Percentiles rank a stretch among this genome's conserved stretches.
Conservation (phyloP, 139 green algal genomes). For the Dunaliella primolecta region DNA sequence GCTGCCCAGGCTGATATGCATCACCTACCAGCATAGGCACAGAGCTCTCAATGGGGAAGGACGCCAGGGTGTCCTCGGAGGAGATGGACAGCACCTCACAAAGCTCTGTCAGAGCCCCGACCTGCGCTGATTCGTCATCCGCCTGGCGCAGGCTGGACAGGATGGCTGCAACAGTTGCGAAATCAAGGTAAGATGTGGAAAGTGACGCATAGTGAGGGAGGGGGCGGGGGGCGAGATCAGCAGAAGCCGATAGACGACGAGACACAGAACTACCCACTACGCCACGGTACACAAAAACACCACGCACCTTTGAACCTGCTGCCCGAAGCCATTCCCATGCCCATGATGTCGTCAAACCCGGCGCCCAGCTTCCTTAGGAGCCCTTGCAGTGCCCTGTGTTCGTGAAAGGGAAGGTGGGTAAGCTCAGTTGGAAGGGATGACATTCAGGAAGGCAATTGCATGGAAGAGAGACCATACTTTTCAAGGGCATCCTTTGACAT, state of each 20-base stretch:
- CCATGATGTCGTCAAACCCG: slow-evolving; percentile 71
- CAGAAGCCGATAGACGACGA: background rate
- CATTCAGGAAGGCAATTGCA: too few species aligned
- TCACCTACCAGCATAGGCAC: slow-evolving; percentile 81
- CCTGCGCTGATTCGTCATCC: slow-evolving; percentile 75
- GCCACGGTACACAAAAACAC: background rate
- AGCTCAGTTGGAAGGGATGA: too few species aligned
- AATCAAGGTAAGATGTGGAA: slow-evolving; percentile 1
- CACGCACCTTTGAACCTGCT: slow-evolving; percentile 53
- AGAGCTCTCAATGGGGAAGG: slow-evolving; percentile 80
- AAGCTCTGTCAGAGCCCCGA: slow-evolving; percentile 81
- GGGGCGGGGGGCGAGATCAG: background rate
- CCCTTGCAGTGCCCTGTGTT: slow-evolving; percentile 69
- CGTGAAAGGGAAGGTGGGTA: background rate
- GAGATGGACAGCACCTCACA: slow-evolving; percentile 90
- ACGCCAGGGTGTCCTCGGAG: slow-evolving; percentile 79
- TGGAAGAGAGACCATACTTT: too few species aligned
- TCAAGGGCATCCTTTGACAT: too few species aligned
- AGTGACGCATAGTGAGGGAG: background rate
- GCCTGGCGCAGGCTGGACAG: slow-evolving; percentile 66
- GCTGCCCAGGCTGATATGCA: background rate
- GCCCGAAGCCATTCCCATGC: slow-evolving; percentile 28
- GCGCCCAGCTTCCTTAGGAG: slow-evolving; percentile 83
- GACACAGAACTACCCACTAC: background rate
- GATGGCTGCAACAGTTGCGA: slow-evolving; percentile 57